Evolutionary conservation across 495 filamentous ascomycete species (phyloP).

Genomic region (Hamigera avellanea): DNA sequence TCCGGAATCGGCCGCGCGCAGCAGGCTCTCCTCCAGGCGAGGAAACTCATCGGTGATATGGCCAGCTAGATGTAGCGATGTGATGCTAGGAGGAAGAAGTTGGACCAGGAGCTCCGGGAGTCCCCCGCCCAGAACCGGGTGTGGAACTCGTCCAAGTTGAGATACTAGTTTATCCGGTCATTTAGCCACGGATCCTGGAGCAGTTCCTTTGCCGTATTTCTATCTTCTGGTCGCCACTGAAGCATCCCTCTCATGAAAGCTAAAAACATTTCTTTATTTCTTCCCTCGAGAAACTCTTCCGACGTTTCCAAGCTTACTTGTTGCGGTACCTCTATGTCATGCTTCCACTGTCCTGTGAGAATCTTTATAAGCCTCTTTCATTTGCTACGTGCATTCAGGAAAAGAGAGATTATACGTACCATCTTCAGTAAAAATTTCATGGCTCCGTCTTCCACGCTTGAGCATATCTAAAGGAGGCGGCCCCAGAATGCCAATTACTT

Average conservation of each 20-base stretch:
- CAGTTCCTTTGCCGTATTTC: slow-evolving; percentile 32
- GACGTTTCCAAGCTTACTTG: slow-evolving; percentile 16
- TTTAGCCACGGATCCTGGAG: slow-evolving; percentile 31
- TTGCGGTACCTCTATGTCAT: slow-evolving; percentile 17
- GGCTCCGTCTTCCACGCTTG: slow-evolving; percentile 18
- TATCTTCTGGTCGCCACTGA: slow-evolving; percentile 35
- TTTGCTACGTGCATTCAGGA: not conserved
- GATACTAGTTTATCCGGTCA: slow-evolving; percentile 3
- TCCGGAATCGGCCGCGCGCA: too few species aligned
- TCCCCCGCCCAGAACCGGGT: too few species aligned
- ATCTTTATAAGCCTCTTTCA: slow-evolving; percentile 6
- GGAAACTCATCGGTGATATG: too few species aligned
- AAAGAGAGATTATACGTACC: slow-evolving; percentile 13
- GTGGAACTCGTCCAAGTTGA: too few species aligned
- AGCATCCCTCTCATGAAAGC: slow-evolving; percentile 34
- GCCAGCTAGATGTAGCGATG: too few species aligned
- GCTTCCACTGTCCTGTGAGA: slow-evolving; percentile 20
- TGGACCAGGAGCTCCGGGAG: too few species aligned
- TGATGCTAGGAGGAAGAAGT: too few species aligned
- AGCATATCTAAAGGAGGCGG: slow-evolving; percentile 33
- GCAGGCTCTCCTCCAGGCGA: too few species aligned
- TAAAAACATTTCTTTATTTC: slow-evolving; percentile 30
- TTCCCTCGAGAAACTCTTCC: slow-evolving; percentile 21
- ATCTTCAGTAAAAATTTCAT: slow-evolving; percentile 25
- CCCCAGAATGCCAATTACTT: slow-evolving; percentile 33